Evolutionary conservation across 257 asterid genomes (phyloP).

Genomic region (Knoxia roxburghii): DNA sequence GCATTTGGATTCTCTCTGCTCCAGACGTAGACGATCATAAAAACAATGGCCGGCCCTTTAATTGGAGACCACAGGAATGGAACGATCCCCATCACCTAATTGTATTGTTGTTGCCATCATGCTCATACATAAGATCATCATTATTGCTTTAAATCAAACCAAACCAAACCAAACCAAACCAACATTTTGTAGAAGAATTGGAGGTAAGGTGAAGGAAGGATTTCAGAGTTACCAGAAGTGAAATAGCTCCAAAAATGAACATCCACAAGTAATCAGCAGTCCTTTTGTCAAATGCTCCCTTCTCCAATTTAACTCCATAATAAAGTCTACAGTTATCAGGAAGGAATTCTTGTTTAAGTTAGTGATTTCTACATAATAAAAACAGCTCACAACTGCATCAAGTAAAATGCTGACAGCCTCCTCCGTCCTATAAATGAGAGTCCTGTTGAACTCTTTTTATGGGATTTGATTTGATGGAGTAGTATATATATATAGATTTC

Average conservation of each 20-base stretch:
- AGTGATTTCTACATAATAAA: not conserved
- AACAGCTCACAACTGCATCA: not conserved
- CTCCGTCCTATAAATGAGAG: no score
- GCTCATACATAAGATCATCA: not conserved
- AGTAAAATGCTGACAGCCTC: no score
- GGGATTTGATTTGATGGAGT: no score
- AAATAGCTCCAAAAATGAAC: conserved; percentile 38
- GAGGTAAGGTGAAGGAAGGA: not conserved
- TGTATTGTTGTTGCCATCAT: not conserved
- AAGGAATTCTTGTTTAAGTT: not conserved
- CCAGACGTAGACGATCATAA: conserved; percentile 43
- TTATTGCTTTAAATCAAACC: not conserved
- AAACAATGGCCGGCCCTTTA: conserved; percentile 41
- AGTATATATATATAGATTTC: no score
- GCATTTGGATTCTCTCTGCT: conserved; percentile 49
- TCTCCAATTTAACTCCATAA: conserved; percentile 46
- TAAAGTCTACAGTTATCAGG: conserved; percentile 22
- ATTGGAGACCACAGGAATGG: conserved; percentile 45
- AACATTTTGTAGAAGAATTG: not conserved
- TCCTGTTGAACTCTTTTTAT: no score
- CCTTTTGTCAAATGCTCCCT: conserved; percentile 53
- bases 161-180: not conserved
- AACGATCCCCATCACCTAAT: conserved; percentile 32
- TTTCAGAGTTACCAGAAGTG: conserved; percentile 50
- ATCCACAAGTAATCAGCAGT: conserved; percentile 49